A percentile compares a stretch with the other conserved stretches of the same genome.
These are phyloP conservation scores for Cichorium intybus DNA, from an alignment of 140 eudicot species.

Conservation along the genomic window DNA sequence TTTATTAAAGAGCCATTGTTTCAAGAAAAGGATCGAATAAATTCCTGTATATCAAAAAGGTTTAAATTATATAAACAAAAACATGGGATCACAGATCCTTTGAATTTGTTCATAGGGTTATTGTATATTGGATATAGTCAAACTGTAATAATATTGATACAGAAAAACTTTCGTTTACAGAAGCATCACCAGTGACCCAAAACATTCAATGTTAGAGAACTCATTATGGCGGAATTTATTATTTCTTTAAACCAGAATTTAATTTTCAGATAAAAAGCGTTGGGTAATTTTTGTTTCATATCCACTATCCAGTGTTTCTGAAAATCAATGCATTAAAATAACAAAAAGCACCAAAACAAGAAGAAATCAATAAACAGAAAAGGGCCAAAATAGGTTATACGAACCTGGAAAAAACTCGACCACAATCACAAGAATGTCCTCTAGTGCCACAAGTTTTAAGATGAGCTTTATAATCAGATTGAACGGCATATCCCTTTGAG, in stretches of 20 bases:
- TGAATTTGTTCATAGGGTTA: constrained; percentile 4
- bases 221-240: constrained; percentile 12
- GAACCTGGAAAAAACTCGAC: constrained; percentile 92
- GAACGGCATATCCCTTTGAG: constrained; percentile 88
- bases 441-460: constrained; percentile 91
- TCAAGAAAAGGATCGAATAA: neutral
- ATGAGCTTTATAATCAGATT: constrained; percentile 88
- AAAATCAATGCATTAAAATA: constrained; percentile 19
- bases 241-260: neutral
- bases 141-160: constrained; percentile 3
- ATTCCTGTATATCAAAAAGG: neutral
- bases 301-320: constrained; percentile 28
- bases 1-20: neutral
- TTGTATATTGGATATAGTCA: constrained; percentile 13
- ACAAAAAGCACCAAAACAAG: constrained; percentile 4
- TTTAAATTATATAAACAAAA: neutral
- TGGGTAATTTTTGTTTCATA: constrained; percentile 19
- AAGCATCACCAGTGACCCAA: neutral
- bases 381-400: neutral
- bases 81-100: constrained; percentile 13
- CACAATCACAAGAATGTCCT: constrained; percentile 96
- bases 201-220: constrained; percentile 4
- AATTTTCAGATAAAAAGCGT: constrained; percentile 19
- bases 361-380: neutral
- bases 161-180: neutral